phyloP scores from a whole-genome alignment of 1,139 yeast genomes.

The Meyerozyma carpophila region DNA sequence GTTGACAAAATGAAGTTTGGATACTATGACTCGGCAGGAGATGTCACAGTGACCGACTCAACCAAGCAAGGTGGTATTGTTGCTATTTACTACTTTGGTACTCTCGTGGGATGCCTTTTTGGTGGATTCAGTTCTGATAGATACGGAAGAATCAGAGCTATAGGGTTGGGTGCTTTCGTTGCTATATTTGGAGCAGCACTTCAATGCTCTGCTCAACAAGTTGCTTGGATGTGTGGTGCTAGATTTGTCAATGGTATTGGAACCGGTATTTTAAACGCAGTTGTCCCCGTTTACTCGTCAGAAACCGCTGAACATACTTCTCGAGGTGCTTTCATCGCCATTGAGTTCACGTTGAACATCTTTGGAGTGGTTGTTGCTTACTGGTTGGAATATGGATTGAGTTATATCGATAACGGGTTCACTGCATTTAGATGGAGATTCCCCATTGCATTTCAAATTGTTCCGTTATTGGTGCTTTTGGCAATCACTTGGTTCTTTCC shows the following conservation, averaged over 20 bases:
- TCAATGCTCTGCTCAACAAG: conserved; percentile 18
- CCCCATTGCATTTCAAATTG: conserved; percentile 38
- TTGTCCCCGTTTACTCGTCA: conserved; percentile 8
- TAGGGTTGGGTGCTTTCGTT: conserved; percentile 18
- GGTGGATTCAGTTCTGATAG: conserved; percentile 23
- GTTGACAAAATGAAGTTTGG: conserved; percentile 23
- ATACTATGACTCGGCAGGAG: conserved; percentile 13
- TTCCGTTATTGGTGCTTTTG: conserved; percentile 18
- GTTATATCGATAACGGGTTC: conserved; percentile 7
- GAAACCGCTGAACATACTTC: conserved; percentile 8
- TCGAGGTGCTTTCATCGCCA: conserved; percentile 27
- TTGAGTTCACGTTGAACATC: conserved; percentile 27
- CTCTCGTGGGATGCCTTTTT: conserved; percentile 24
- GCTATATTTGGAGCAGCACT: conserved; percentile 23
- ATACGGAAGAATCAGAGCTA: conserved; percentile 21
- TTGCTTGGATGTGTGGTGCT: conserved; percentile 12
- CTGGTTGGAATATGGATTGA: conserved; percentile 20
- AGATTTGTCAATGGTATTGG: not conserved
- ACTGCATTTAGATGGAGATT: conserved; percentile 32
- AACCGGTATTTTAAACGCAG: conserved; percentile 17
- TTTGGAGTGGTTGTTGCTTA: conserved; percentile 17
- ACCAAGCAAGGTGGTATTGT: conserved; percentile 38
- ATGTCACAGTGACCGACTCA: conserved; percentile 19
- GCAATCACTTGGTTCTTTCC: conserved; percentile 32
- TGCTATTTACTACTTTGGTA: conserved; percentile 29